Conservation (phyloP, 768 basidiomycete species). For the Phylloporus rhodoxanthus region DNA sequence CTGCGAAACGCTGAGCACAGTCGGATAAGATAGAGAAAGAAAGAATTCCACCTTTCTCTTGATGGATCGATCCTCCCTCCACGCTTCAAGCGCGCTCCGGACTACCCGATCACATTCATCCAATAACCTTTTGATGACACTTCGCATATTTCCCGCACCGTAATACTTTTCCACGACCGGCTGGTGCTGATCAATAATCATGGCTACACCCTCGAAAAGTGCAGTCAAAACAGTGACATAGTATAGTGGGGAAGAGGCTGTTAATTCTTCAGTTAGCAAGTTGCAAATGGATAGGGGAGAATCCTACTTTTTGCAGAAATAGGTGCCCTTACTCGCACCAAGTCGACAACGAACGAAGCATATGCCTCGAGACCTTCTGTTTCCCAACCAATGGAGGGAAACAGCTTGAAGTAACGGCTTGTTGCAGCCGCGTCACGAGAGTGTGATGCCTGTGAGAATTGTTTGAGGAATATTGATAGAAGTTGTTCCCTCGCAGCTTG, state of each 20-base stretch:
- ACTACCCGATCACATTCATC: constrained; percentile 86
- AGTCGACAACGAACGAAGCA: constrained; percentile 85
- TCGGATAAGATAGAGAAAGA: background rate
- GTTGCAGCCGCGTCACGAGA: constrained; percentile 80
- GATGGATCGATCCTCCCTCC: constrained; percentile 88
- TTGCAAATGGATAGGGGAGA: constrained; percentile 5
- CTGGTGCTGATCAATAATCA: constrained; percentile 96
- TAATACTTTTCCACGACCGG: constrained; percentile 98
- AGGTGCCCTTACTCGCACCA: constrained; percentile 74
- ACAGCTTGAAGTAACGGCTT: constrained; percentile 94
- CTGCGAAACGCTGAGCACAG: constrained; percentile 26
- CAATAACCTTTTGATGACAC: constrained; percentile 67
- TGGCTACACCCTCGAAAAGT: constrained; percentile 90
- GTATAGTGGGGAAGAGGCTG: constrained; percentile 89
- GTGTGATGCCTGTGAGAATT: constrained; percentile 77
- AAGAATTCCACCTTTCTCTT: constrained; percentile 59
- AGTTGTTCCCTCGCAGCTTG: constrained; percentile 68
- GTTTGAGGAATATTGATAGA: constrained; percentile 67
- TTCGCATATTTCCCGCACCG: constrained; percentile 79
- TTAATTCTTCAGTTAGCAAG: constrained; percentile 1
- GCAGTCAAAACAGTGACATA: constrained; percentile 87
- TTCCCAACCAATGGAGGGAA: constrained; percentile 94
- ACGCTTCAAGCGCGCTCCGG: constrained; percentile 65
- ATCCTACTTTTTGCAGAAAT: constrained; percentile 73
- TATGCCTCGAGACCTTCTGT: constrained; percentile 87